Evolutionary conservation across 805 yeast genomes (phyloP), one percentile per base, ranked within the genome.

Genomic region (Metschnikowia sp.): DNA sequence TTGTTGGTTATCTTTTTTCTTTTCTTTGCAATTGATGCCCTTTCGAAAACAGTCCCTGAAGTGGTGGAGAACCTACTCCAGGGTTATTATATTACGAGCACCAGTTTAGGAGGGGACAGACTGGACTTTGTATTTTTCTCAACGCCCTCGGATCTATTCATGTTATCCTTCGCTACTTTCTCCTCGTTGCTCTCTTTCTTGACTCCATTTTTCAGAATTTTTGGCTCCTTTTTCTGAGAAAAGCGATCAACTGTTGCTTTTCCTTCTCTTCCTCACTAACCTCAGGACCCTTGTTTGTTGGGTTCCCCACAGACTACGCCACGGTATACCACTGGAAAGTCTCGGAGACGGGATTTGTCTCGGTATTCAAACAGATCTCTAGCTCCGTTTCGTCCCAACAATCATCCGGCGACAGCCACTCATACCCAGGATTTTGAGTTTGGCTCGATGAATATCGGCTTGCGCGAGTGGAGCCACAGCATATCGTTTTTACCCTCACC

Each of bases 361-460:
- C 53, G 1, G 73, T 60, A 31, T 72, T 66, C 43, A 86, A 62
- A 10, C 74, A 56, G 2, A 63, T 56, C 1, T 70, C 70, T 19
- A 69, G 45, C 18, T 82, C 51, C 1, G 67, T 62, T 3, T 64
- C 64, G 47, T 63, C 56, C 77, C 82, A 76, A n/a, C 62, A 61
- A 0, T 52, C 47, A 0, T 53, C 48, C 0, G 80, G 75, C 44
- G 78, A 69, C 32, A 89, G 63, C 96, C 96, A 91, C 3, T 60
- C 56, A 4, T 74, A 61, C 78, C 91, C 81, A 36, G 75, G 78
- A 15, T n/a, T 68, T 54, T 0, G 82, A 65, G 0, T 78, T 82
- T 0, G 88, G 87, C 29, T 70, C 74, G 6, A 89, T 47, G 11
- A 88, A 75, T 2, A 86, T 70, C 0, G 97, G 97, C 81, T 88